phyloP scores from a whole-genome alignment of 2,329 filamentous ascomycete species.

The Fonsecaea monophora region DNA sequence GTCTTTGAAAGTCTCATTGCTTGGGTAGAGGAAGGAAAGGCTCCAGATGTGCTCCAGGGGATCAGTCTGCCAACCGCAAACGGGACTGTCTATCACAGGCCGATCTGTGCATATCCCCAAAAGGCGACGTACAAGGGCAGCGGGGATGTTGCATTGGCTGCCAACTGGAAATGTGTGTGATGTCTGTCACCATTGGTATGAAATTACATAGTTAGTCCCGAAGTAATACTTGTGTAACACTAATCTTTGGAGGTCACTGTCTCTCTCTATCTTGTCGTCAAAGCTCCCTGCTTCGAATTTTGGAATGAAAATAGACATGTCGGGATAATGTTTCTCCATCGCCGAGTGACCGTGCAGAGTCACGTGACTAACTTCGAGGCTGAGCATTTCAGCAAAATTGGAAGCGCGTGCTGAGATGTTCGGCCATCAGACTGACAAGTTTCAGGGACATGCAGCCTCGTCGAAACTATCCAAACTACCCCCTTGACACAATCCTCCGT shows the following conservation, averaged over 20 bases:
- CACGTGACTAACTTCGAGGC: background rate
- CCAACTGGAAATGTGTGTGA: background rate
- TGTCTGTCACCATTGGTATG: too few species aligned
- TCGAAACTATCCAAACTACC: background rate
- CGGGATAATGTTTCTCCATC: too few species aligned
- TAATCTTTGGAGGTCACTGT: too few species aligned
- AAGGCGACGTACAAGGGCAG: conserved; percentile 2
- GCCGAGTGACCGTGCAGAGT: background rate
- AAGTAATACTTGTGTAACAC: too few species aligned
- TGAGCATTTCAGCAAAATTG: background rate
- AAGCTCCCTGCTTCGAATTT: too few species aligned
- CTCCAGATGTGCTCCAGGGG: background rate
- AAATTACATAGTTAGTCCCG: too few species aligned
- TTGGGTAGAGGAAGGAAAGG: background rate
- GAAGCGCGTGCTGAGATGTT: conserved; percentile 27
- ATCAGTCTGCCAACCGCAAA: background rate
- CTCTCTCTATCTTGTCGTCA: too few species aligned
- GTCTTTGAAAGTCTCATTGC: background rate
- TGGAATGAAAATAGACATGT: too few species aligned
- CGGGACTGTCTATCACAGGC: background rate
- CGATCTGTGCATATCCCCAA: conserved; percentile 1
- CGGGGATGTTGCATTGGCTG: conserved; percentile 8
- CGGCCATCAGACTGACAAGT: conserved; percentile 31
- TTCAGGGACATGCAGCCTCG: conserved; percentile 30
- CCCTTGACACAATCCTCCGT: background rate